Evolutionary conservation across 345 rosid genomes (phyloP).

Genomic region (Gossypium sturtianum): DNA sequence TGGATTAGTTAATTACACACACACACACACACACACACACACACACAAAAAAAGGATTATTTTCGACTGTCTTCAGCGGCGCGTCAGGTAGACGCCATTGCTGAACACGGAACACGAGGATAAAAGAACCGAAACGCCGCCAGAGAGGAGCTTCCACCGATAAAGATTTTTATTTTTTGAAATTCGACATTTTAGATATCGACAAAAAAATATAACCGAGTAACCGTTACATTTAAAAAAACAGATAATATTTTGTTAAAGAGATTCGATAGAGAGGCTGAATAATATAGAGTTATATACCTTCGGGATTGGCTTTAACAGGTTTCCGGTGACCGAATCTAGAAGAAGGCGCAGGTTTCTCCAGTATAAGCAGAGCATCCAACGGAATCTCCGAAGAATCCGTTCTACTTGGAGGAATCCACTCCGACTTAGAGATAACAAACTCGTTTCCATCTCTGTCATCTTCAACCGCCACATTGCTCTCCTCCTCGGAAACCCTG

Average conservation of each 20-base stretch:
- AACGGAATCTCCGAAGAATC: slow-evolving; percentile 5
- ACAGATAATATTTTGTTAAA: background rate
- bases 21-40: too few species aligned
- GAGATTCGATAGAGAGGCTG: background rate
- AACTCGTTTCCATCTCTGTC: background rate
- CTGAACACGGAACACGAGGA: background rate
- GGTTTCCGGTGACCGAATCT: slow-evolving; percentile 43
- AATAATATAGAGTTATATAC: background rate
- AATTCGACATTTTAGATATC: background rate
- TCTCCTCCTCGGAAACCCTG: background rate
- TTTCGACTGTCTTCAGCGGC: background rate
- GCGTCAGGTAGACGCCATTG: background rate
- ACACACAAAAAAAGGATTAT: background rate
- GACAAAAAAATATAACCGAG: background rate
- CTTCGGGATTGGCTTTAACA: slow-evolving; percentile 19
- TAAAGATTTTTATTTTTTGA: background rate
- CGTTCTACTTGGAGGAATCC: slow-evolving; percentile 6
- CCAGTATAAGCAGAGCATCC: background rate
- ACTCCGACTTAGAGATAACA: background rate
- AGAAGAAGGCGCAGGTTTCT: slow-evolving; percentile 32
- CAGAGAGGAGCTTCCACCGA: background rate
- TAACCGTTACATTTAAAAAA: background rate
- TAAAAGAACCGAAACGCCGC: background rate
- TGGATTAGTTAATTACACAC: background rate
- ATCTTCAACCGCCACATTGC: slow-evolving; percentile 12